Evolutionary conservation across 2,329 filamentous ascomycete species (phyloP).

Genomic region (Atkinsonella hypoxylon): DNA sequence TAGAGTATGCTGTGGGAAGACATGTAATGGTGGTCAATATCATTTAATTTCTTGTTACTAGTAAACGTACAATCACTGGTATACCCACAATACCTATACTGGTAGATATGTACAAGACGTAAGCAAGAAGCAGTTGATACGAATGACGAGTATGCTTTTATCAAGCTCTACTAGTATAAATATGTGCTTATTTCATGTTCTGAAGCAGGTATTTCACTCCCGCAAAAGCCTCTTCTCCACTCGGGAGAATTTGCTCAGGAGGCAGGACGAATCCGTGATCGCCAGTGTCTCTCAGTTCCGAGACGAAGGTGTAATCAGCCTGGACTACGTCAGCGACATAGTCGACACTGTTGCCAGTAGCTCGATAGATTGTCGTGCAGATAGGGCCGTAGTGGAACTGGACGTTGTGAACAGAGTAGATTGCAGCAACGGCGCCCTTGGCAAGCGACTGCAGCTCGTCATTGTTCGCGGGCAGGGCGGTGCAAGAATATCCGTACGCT

Average conservation of each 20-base stretch:
- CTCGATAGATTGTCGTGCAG: slow-evolving; percentile 50
- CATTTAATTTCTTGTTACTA: too few species aligned
- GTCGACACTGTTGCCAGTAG: slow-evolving; percentile 34
- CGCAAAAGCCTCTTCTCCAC: slow-evolving; percentile 30
- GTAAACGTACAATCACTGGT: too few species aligned
- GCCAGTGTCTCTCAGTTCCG: slow-evolving; percentile 26
- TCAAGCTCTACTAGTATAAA: too few species aligned
- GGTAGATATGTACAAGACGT: too few species aligned
- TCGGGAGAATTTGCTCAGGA: slow-evolving; percentile 29
- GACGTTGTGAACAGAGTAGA: slow-evolving; percentile 30
- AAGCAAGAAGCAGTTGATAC: too few species aligned
- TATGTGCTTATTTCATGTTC: slow-evolving; percentile 25
- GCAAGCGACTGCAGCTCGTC: slow-evolving; percentile 37
- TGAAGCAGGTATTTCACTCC: slow-evolving; percentile 47
- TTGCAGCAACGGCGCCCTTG: slow-evolving; percentile 34
- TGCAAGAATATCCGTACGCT: slow-evolving; percentile 51
- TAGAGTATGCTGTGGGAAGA: too few species aligned
- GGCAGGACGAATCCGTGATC: slow-evolving; percentile 31
- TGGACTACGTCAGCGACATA: slow-evolving; percentile 30
- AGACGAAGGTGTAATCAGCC: slow-evolving; percentile 29
- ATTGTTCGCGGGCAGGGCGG: slow-evolving; percentile 31
- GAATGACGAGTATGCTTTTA: too few species aligned
- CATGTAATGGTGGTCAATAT: too few species aligned
- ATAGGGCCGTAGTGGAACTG: slow-evolving; percentile 35
- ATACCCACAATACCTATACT: too few species aligned